Evolutionary conservation across 768 basidiomycete genomes (phyloP).

Genomic region (Lactarius indigo): DNA sequence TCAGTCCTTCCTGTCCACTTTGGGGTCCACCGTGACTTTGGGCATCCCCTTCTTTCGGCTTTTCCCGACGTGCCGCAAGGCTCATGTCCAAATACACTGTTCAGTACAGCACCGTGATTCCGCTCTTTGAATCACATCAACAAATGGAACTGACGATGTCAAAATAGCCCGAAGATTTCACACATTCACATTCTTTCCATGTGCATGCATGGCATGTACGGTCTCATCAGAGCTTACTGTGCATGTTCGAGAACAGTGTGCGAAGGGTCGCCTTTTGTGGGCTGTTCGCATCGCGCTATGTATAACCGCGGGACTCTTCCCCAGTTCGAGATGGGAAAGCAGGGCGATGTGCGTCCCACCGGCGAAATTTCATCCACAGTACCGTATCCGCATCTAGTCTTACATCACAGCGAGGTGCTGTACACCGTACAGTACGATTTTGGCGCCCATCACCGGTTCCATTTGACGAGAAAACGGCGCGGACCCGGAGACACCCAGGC

Average conservation of each 20-base stretch:
- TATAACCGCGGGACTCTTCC: background rate
- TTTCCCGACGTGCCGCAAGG: background rate
- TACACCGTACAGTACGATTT: background rate
- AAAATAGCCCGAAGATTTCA: background rate
- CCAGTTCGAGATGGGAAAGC: background rate
- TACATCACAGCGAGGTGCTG: too few relatives aligned
- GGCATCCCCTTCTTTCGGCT: background rate
- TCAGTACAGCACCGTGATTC: background rate
- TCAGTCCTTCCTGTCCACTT: background rate
- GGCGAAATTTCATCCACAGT: background rate
- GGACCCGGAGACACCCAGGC: background rate
- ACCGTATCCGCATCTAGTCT: background rate
- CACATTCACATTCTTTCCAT: background rate
- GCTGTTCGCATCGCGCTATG: background rate
- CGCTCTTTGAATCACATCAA: background rate
- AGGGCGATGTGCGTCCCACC: background rate
- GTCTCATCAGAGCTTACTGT: too few relatives aligned
- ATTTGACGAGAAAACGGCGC: background rate
- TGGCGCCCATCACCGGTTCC: background rate
- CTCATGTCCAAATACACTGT: background rate
- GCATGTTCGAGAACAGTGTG: background rate
- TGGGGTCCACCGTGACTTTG: background rate
- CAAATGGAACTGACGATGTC: background rate
- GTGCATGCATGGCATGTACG: too few relatives aligned
- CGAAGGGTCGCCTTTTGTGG: background rate